A percentile compares a stretch with the other conserved stretches of the same genome.
Conservation (phyloP, 2,329 filamentous ascomycete species). For the Rutstroemia sp. region DNA sequence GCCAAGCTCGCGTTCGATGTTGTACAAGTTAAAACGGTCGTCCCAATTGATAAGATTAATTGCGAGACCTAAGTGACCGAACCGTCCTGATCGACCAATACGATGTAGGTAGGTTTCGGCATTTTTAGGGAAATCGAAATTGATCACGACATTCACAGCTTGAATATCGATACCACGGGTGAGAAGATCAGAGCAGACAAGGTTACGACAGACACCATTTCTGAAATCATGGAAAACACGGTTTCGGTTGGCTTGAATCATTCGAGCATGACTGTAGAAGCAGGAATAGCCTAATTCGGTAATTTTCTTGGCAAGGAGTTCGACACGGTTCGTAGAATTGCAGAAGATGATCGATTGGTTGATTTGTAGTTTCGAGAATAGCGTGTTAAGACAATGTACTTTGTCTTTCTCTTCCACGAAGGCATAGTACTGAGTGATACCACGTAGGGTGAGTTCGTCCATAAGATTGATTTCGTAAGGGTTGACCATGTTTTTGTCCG, state of each 20-base stretch:
- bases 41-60: constrained; percentile 99
- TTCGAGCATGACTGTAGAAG: constrained; percentile 98
- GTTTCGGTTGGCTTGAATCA: constrained; percentile 95
- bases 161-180: constrained; percentile 99
- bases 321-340: constrained; percentile 97
- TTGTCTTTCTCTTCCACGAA: constrained; percentile 99
- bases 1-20: constrained; percentile 93
- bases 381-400: constrained; percentile 96
- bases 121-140: constrained; percentile 99
- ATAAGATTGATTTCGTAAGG: constrained; percentile 99
- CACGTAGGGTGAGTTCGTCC: constrained; percentile 95
- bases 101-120: constrained; percentile 98
- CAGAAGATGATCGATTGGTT: constrained; percentile 99
- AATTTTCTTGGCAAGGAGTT: constrained; percentile 97
- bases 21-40: constrained; percentile 96
- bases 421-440: constrained; percentile 98
- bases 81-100: constrained; percentile 94
- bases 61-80: constrained; percentile 91
- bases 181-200: constrained; percentile 94
- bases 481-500: constrained; percentile 92
- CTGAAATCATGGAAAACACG: constrained; percentile 99
- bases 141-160: constrained; percentile 98
- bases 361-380: constrained; percentile 98
- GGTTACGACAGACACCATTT: constrained; percentile 93
- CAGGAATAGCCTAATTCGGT: constrained; percentile 98